Base-by-base conservation (phyloP, 129 eudicot genomes). In the Smallanthus sonchifolius region DNA sequence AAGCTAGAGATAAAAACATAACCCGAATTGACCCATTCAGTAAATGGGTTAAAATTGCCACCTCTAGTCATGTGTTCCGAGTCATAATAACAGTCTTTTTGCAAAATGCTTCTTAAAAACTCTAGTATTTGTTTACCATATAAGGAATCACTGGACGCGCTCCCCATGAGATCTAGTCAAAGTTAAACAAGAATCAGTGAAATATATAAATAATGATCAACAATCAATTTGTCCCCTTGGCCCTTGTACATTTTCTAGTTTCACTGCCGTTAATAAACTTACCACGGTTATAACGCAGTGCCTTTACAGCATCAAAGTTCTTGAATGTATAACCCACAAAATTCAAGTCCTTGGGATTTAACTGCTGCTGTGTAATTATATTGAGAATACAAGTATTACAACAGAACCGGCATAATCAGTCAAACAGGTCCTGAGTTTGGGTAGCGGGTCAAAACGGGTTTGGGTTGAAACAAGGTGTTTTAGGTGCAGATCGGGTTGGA, bases 241-340 rank as follows among this genome's bases (percentile, higher is more conserved):
- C 30, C 30, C 30, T 24, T 24, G 30, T 24, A 24, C 30, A 24
- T 24, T 24, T 24, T 24, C 30, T 1, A 24, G 30, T 24, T 24
- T 1, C 30, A 24, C 30, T 24, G 1, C 36, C 2, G 40, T 16
- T 10, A 40, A 65, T n/a, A 2, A 10, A 66, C 79, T 68, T 80
- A 90, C 98, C 98, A 44, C 80, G 78, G 59, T 88, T 75, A 78
- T 77, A 75, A 20, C 93, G 86, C 74, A 92, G 78, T 36, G 95
- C 96, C 81, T 92, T 92, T 42, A 92, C 90, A 76, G 98, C 98
- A 77, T 92, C 98, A 70, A 92, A 92, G 81, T 92, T 92, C 86
- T 89, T 92, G 86, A 87, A 92, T 15, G 98, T 93, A 77, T 93
- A 93, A 56, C 98, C 98, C 79, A 93, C 98, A 77, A 93, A 93